Evolutionary conservation across 805 yeast species (phyloP), one percentile per base, ranked within the genome.

Genomic region (Ogataea allantospora): DNA sequence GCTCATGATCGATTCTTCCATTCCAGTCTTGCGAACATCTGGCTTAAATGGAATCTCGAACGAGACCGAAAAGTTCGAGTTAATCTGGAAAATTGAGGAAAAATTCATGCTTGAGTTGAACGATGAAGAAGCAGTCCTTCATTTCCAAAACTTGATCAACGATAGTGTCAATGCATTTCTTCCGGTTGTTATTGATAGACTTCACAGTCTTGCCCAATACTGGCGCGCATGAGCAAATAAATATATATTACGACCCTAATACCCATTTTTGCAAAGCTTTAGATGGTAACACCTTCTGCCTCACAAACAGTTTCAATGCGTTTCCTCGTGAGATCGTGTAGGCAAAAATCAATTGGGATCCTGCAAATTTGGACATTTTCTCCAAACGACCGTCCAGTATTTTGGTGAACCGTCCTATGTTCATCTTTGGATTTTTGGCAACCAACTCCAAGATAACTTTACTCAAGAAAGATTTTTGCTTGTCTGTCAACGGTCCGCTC

Each of bases 191-290:
- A 93, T 93, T 38, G 99, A 93, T 56, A 78, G 96, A 47, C 66
- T 93, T 35, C 99, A 93, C 60, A 88, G 91, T 63, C 71, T 93
- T 57, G 97, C 99, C 0, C 99, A 93, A 57, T 93, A 93, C 57
- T 95, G 99, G 99, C 68, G 99, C 44, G 88, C 97, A 0, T 91
- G 20, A 29, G n/a, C 18, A 25, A 18, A 17, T 15, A 27, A 20
- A 20, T 30, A 23, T 14, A 6, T 7, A 24, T n/a, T 13, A 24
- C 7, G 40, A 21, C 18, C 50, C 21, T 9, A 29, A n/a, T 18
- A 54, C 37, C 7, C 27, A 29, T 17, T 37, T 30, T 17, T 55
- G 47, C 7, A 34, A 35, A n/a, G 40, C 44, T 23, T 56, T 54
- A n/a, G 47, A 50, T 13, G 45, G 47, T 12, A 63, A 20, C 2